Conservation (phyloP, 495 filamentous ascomycete species). For the Tuber borchii region DNA sequence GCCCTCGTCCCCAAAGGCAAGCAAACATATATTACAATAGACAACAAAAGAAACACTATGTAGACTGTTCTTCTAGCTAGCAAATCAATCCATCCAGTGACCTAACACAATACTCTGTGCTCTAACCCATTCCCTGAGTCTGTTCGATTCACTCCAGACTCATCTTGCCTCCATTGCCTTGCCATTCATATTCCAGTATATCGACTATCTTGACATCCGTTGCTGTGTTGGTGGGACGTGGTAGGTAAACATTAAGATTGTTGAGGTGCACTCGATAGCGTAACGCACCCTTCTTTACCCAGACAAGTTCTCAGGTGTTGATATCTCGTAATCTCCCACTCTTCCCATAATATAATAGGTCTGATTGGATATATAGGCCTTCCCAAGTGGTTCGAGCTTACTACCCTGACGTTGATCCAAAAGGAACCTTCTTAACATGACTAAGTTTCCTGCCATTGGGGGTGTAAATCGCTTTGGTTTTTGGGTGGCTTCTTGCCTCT, state of each 20-base stretch:
- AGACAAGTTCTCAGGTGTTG: neutral
- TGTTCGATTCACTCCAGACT: too few species aligned
- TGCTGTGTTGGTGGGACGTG: neutral
- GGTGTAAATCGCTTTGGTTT: too few species aligned
- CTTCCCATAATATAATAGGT: neutral
- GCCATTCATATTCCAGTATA: neutral
- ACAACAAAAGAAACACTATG: too few species aligned
- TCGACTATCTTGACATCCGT: neutral
- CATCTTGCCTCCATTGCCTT: too few species aligned
- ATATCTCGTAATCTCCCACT: neutral
- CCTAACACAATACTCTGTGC: too few species aligned
- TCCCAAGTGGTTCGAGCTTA: slow-evolving; percentile 10
- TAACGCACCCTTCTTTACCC: neutral
- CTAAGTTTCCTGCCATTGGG: too few species aligned
- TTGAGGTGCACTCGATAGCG: neutral
- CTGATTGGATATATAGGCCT: neutral
- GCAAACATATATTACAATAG: too few species aligned
- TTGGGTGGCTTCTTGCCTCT: too few species aligned
- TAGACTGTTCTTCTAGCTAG: too few species aligned
- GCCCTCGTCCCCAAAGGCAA: too few species aligned
- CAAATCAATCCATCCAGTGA: too few species aligned
- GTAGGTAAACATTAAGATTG: neutral
- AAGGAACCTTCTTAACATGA: neutral
- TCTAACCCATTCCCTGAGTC: too few species aligned
- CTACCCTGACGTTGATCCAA: neutral